Evolutionary conservation across 148 eudicot genomes (phyloP).

Genomic region (Vaccinium macrocarpon): DNA sequence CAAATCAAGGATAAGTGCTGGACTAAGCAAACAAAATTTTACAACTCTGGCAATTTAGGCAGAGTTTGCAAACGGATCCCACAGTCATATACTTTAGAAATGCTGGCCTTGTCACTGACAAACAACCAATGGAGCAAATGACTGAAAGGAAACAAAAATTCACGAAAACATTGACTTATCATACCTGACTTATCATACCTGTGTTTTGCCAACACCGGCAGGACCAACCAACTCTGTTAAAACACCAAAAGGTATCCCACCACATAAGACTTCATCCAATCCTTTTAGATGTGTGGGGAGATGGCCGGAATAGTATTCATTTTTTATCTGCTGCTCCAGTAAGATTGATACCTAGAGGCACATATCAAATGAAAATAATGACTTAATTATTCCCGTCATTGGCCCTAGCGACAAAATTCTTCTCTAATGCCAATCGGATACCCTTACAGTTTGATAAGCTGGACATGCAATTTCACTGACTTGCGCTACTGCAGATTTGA

Average conservation of each 20-base stretch:
- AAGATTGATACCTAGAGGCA: slow-evolving; percentile 55
- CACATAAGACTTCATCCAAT: slow-evolving; percentile 74
- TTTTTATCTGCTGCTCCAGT: slow-evolving; percentile 48
- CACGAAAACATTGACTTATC: not conserved
- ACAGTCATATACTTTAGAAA: not conserved
- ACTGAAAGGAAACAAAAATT: not conserved
- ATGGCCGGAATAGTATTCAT: slow-evolving; percentile 70
- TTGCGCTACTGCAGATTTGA: slow-evolving; percentile 46
- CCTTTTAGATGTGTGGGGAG: slow-evolving; percentile 78
- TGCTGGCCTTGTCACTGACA: not conserved
- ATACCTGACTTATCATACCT: slow-evolving; percentile 62
- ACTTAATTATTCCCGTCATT: not conserved
- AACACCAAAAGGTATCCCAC: slow-evolving; percentile 91
- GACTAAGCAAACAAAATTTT: not conserved
- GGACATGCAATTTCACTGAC: slow-evolving; percentile 74
- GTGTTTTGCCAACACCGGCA: slow-evolving; percentile 91
- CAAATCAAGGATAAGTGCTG: not conserved
- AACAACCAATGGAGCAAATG: not conserved
- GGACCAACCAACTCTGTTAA: slow-evolving; percentile 92
- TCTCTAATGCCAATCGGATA: not conserved
- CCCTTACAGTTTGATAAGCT: slow-evolving; percentile 63
- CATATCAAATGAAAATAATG: slow-evolving; percentile 9
- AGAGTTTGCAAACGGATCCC: not conserved
- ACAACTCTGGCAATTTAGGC: not conserved
- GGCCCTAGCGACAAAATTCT: not conserved